Percentiles rank a stretch among this genome's conserved stretches.
Conservation (phyloP, 495 filamentous ascomycete genomes). For the Aspergillus steynii region DNA sequence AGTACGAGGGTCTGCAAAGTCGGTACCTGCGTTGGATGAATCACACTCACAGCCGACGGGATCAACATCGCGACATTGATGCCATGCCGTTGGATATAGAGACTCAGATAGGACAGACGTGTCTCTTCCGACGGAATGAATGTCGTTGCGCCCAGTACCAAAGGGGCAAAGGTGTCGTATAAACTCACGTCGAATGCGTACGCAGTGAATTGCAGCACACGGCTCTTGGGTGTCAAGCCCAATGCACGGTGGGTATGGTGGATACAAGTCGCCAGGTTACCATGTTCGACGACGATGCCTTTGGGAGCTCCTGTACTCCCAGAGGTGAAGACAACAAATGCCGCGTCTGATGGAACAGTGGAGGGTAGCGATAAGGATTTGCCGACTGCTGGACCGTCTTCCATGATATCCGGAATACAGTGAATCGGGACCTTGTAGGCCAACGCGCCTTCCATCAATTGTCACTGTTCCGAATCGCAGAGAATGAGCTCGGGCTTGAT, state of each 20-base stretch:
- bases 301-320: constrained; percentile 41
- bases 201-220: constrained; percentile 39
- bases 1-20: constrained; percentile 32
- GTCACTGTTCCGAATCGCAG: too few species aligned
- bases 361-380: neutral
- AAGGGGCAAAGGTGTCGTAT: constrained; percentile 38
- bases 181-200: constrained; percentile 41
- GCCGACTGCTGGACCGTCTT: neutral
- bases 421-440: too few species aligned
- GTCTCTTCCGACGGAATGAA: constrained; percentile 32
- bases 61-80: constrained; percentile 34
- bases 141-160: constrained; percentile 36
- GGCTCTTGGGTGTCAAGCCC: constrained; percentile 3
- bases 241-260: constrained; percentile 1
- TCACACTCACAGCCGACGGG: constrained; percentile 31
- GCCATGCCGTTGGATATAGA: constrained; percentile 15
- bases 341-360: constrained; percentile 13
- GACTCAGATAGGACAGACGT: constrained; percentile 23
- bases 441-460: too few species aligned
- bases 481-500: too few species aligned
- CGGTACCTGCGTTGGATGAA: constrained; percentile 32
- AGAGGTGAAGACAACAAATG: constrained; percentile 35
- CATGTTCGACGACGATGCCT: constrained; percentile 43
- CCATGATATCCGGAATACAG: neutral
- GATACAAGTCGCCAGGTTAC: constrained; percentile 26